Conservation (phyloP, 495 filamentous ascomycete species). For the Daldinia loculata region DNA sequence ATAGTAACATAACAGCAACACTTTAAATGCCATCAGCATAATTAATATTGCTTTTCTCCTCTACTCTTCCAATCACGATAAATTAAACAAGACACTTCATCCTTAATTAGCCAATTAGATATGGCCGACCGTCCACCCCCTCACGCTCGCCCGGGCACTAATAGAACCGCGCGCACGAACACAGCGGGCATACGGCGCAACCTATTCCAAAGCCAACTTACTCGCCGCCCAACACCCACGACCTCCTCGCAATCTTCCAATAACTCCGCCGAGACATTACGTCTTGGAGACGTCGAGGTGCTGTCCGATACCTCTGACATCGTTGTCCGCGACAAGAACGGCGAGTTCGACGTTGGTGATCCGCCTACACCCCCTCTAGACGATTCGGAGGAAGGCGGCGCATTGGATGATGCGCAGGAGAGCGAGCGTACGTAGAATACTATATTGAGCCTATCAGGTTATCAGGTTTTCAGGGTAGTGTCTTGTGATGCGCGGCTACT, state of each 20-base stretch:
- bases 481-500: background rate
- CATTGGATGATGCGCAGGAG: slow-evolving; percentile 56
- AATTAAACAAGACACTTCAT: background rate
- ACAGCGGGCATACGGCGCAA: slow-evolving; percentile 67
- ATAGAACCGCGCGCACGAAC: slow-evolving; percentile 33
- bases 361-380: slow-evolving; percentile 64
- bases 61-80: background rate
- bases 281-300: slow-evolving; percentile 46
- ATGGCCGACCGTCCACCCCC: slow-evolving; percentile 46
- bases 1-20: background rate
- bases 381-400: slow-evolving; percentile 59
- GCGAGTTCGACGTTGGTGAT: slow-evolving; percentile 75
- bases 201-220: slow-evolving; percentile 76
- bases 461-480: background rate
- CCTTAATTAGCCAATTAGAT: background rate
- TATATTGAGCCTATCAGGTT: background rate
- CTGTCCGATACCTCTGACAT: slow-evolving; percentile 70
- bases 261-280: slow-evolving; percentile 46
- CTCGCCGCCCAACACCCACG: slow-evolving; percentile 68
- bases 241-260: slow-evolving; percentile 44
- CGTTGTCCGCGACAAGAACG: slow-evolving; percentile 77
- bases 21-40: background rate
- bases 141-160: slow-evolving; percentile 30
- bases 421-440: slow-evolving; percentile 46
- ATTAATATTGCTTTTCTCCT: background rate